A percentile compares a stretch with the other conserved stretches of the same genome.
Conservation (phyloP, 2,329 filamentous ascomycete genomes). For the Sordariomycetes sp. region DNA sequence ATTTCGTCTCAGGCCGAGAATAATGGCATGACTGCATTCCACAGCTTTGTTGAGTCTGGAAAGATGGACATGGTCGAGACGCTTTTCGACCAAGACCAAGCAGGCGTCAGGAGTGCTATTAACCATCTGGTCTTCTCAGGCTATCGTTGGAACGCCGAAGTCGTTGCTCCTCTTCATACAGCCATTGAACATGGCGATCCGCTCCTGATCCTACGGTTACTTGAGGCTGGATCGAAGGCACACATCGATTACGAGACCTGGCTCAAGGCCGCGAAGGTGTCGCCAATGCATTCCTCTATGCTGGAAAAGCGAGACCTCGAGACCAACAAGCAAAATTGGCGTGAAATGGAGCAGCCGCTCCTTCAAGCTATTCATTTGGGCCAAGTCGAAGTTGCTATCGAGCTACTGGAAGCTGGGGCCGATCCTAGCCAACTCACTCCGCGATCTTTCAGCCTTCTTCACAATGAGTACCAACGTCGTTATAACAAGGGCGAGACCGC, state of each 20-base stretch:
- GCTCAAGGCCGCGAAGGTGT: conserved; percentile 46
- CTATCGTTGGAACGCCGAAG: conserved; percentile 19
- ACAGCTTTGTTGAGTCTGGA: conserved; percentile 49
- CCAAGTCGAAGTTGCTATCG: conserved; percentile 36
- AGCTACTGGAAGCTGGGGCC: conserved; percentile 54
- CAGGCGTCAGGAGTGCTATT: conserved; percentile 52
- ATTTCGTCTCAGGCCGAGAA: conserved; percentile 65
- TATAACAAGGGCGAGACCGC: conserved; percentile 35
- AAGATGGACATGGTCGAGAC: conserved; percentile 37
- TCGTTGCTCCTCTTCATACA: conserved; percentile 43
- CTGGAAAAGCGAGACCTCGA: conserved; percentile 35
- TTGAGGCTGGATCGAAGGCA: conserved; percentile 52
- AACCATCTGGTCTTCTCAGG: conserved; percentile 49
- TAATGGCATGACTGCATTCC: conserved; percentile 54
- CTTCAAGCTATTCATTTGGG: conserved; percentile 44
- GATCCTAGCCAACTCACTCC: conserved; percentile 53
- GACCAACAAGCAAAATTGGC: conserved; percentile 38
- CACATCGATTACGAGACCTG: conserved; percentile 55
- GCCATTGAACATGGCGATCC: conserved; percentile 47
- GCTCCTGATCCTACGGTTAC: conserved; percentile 46
- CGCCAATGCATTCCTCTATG: conserved; percentile 20
- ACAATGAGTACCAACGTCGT: conserved; percentile 17
- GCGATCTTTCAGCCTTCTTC: conserved; percentile 23
- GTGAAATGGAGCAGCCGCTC: conserved; percentile 53
- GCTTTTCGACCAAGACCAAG: conserved; percentile 46